phyloP scores from a whole-genome alignment of 2,329 filamentous ascomycete genomes.

The Pseudogymnoascus sp. region DNA sequence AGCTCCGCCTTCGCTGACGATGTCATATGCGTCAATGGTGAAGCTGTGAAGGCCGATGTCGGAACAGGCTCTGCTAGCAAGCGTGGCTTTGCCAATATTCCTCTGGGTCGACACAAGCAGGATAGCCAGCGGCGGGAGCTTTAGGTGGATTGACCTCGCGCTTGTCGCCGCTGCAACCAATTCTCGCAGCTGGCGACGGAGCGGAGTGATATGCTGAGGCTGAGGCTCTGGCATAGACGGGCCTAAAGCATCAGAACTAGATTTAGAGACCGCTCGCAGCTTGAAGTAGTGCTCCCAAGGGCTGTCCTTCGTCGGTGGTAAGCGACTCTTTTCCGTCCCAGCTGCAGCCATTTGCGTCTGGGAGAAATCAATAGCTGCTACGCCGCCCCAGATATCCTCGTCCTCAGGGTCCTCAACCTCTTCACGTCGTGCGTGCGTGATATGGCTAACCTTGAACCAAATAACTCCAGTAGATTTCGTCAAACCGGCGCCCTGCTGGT shows the following conservation, averaged over 20 bases:
- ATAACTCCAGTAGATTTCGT: constrained; percentile 50
- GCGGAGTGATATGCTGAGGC: constrained; percentile 44
- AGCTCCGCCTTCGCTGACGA: constrained; percentile 81
- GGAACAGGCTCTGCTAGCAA: constrained; percentile 67
- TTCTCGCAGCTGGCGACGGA: constrained; percentile 68
- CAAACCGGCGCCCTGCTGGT: constrained; percentile 39
- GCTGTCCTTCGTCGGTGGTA: constrained; percentile 67
- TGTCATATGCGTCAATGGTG: constrained; percentile 82
- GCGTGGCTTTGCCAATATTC: constrained; percentile 81
- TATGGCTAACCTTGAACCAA: constrained; percentile 86
- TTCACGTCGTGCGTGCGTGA: constrained; percentile 47
- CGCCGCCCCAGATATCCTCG: constrained; percentile 72
- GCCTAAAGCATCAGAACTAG: constrained; percentile 33
- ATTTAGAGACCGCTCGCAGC: constrained; percentile 55
- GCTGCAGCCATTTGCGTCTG: constrained; percentile 87
- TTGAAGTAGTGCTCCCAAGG: constrained; percentile 89
- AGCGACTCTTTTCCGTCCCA: constrained; percentile 71
- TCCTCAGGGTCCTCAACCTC: constrained; percentile 46
- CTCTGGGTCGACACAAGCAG: constrained; percentile 86
- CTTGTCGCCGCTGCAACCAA: constrained; percentile 84
- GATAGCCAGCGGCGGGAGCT: constrained; percentile 80
- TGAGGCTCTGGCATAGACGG: constrained; percentile 33
- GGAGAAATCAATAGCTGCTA: constrained; percentile 76
- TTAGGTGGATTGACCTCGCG: constrained; percentile 73
- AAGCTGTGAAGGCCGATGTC: constrained; percentile 90